These are phyloP conservation scores for Plasmodium gaboni DNA, from an alignment of 169 alveolate species.

Conservation along the genomic window DNA sequence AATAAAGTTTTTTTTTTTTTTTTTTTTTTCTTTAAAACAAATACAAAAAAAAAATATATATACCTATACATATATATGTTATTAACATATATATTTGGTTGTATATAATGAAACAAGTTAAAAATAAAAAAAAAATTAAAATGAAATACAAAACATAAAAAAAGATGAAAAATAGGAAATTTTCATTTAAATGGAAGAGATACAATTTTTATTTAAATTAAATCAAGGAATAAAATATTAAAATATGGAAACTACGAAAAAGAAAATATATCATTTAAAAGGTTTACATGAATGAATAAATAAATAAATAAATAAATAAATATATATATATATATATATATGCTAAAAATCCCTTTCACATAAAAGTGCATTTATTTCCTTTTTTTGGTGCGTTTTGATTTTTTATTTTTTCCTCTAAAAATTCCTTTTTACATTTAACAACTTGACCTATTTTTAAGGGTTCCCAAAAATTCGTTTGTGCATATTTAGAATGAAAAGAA, in stretches of 20 bases:
- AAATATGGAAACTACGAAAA: too few relatives aligned
- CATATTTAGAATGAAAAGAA: constrained; percentile 63
- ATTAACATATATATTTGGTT: too few relatives aligned
- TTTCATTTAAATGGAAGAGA: too few relatives aligned
- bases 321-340: background rate
- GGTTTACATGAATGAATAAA: too few relatives aligned
- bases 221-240: too few relatives aligned
- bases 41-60: constrained; percentile 27
- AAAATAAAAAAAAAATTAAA: background rate
- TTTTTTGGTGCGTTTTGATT: constrained; percentile 1
- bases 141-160: background rate
- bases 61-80: background rate
- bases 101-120: too few relatives aligned
- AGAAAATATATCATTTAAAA: too few relatives aligned
- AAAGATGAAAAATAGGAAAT: too few relatives aligned
- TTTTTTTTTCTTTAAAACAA: background rate
- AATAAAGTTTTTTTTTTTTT: background rate
- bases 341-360: constrained; percentile 4
- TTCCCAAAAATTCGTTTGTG: constrained; percentile 56
- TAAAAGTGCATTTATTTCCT: constrained; percentile 19
- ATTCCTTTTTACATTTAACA: constrained; percentile 30
- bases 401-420: constrained; percentile 11
- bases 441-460: constrained; percentile 59
- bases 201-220: too few relatives aligned
- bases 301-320: background rate